Evolutionary conservation across 192 early-diverging fungal species (phyloP).

Genomic region (Geranomyces michiganensis): DNA sequence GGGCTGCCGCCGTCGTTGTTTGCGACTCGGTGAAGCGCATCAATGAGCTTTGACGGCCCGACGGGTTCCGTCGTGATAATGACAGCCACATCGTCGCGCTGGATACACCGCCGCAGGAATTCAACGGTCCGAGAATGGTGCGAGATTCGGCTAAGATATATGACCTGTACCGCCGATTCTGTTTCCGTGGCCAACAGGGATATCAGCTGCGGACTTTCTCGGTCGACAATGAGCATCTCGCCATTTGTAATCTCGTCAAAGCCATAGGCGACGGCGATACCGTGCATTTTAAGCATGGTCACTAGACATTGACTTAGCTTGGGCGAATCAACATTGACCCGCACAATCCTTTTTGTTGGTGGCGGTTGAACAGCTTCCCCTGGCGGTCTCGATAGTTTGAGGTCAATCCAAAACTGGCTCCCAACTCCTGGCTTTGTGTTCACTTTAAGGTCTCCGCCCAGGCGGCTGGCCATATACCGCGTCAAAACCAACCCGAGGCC

Average conservation of each 20-base stretch:
- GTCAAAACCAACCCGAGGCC: slow-evolving; percentile 53
- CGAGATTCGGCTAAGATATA: background rate
- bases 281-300: background rate
- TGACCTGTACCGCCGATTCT: background rate
- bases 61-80: slow-evolving; percentile 20
- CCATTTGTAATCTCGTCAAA: background rate
- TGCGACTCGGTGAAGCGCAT: background rate
- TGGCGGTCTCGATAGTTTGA: background rate
- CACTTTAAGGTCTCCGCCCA: slow-evolving; percentile 53
- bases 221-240: slow-evolving; percentile 4
- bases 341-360: no score
- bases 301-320: background rate
- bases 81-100: slow-evolving; percentile 1
- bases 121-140: slow-evolving; percentile 14
- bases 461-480: slow-evolving; percentile 43
- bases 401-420: slow-evolving; percentile 20
- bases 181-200: background rate
- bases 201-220: background rate
- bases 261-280: background rate
- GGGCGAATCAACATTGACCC: background rate
- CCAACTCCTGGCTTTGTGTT: slow-evolving; percentile 29
- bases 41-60: slow-evolving; percentile 9
- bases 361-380: background rate
- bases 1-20: background rate
- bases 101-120: background rate